Evolutionary conservation across 1,284 basidiomycete genomes (phyloP), one percentile per base, ranked within the genome.

Genomic region (Meira nashicola): DNA sequence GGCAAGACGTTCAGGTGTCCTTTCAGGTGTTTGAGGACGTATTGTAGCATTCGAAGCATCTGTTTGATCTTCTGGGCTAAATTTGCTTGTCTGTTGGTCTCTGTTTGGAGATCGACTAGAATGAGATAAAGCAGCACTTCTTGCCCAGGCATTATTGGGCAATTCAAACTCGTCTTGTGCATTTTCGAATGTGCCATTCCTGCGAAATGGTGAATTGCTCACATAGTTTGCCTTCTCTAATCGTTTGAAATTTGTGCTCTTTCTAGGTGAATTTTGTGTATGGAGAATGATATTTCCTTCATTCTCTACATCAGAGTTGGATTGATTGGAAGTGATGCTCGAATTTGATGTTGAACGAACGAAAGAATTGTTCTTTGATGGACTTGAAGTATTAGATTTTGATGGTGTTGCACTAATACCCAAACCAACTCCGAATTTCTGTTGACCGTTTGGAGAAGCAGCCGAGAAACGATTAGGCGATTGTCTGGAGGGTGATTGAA

Each of bases 81-180:
- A 25, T 21, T 8, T 48, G 12, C 14, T 48, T 25, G 17, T 4
- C 5, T n/a, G 46, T 23, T 5, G 8, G 10, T 49, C 40, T 40
- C 49, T 46, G 11, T 33, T 50, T 12, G 55, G 55, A 8, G 55
- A 48, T 86, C 84, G 6, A 89, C 83, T 77, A 87, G 89, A 68
- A 83, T 12, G 25, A 19, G 14, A 86, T 21, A 83, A 85, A 68
- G 86, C 84, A 39, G 86, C 83, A 59, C 85, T 81, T 80, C 88
- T 84, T 7, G 86, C 87, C 37, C 81, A 79, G 0, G 87, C 86
- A 54, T 84, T 84, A 67, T 21, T 67, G 57, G 54, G 62, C 65
- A 37, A 71, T 66, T 19, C 76, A 71, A 49, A 56, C 46, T n/a
- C 61, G 51, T 14, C 67, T 48, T 48, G 46, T 40, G 54, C 14